Base-by-base conservation (phyloP, 139 green algal genomes). In the Diplosphaera chodatii region DNA sequence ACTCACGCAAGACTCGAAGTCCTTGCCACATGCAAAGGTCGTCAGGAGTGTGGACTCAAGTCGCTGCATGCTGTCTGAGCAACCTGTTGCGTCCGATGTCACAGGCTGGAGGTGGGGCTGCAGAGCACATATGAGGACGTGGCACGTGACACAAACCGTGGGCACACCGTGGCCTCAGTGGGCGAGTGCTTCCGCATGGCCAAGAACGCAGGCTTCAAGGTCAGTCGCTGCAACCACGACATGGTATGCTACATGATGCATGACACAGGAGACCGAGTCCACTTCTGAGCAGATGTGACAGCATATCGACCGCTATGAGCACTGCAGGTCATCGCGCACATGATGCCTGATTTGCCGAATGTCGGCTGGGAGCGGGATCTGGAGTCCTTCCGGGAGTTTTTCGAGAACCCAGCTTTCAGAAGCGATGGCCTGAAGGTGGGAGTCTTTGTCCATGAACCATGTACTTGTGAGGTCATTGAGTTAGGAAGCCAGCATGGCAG, bases 271-370 rank as follows among this genome's bases (percentile, higher is more conserved):
- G n/a, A n/a, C n/a, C n/a, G n/a, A n/a, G n/a, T n/a, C n/a, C n/a
- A n/a, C 37, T 13, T 48, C 10, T 48, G 37, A 48, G 25, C 56
- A 28, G 13, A 65, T n/a, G n/a, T n/a, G n/a, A n/a, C n/a, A n/a
- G n/a, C n/a, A n/a, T n/a, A n/a, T n/a, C n/a, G n/a, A 28, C 15
- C 56, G 25, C 15, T 30, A 15, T 65, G 5, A 40, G 32, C 10
- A 21, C 37, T 72, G 13, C 84, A 92, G 85, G 80, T 96, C 32
- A 92, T 98, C 68, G 91, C 86, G 16, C 95, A 99, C 86, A 96
- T 99, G 91, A 99, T 99, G 95, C 95, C 95, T 2, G 93, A 98
- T 80, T 80, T 99, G 78, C 95, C 95, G 29, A 97, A 96, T 70
- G 94, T 98, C 73, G 95, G 93, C 25, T 96, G 91, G 91, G 93